phyloP scores from a whole-genome alignment of 768 basidiomycete genomes.

The Chalciporus sphaerocephalus region DNA sequence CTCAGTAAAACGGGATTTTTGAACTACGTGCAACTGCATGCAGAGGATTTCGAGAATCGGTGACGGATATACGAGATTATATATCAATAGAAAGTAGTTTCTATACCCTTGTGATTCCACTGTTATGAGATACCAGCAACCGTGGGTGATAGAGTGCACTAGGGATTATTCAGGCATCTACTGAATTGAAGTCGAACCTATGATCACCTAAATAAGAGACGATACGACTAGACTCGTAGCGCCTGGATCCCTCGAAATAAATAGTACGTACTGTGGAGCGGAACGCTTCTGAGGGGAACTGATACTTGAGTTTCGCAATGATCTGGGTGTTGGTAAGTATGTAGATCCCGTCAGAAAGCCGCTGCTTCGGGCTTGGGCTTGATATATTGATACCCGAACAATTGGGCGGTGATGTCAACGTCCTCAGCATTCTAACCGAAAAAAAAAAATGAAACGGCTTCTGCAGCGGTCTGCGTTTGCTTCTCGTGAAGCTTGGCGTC shows the following conservation, averaged over 20 bases:
- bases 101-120: background rate
- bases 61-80: background rate
- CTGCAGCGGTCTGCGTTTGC: background rate
- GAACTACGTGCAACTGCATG: conserved; percentile 37
- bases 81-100: conserved; percentile 1
- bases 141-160: background rate
- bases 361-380: conserved; percentile 1
- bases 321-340: background rate
- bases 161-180: too few species aligned
- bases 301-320: background rate
- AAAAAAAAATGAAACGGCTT: background rate
- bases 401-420: background rate
- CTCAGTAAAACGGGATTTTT: conserved; percentile 35
- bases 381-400: background rate
- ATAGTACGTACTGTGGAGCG: too few species aligned
- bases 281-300: too few species aligned
- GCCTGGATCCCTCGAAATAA: too few species aligned
- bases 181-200: too few species aligned
- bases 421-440: background rate
- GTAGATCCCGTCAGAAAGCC: conserved; percentile 12
- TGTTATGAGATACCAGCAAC: background rate
- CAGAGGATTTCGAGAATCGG: conserved; percentile 32
- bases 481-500: conserved; percentile 3
- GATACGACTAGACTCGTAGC: too few species aligned
- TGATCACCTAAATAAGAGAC: too few species aligned